These are phyloP conservation scores for Obba rivulosa DNA, from an alignment of 768 basidiomycete species.

Conservation along the genomic window DNA sequence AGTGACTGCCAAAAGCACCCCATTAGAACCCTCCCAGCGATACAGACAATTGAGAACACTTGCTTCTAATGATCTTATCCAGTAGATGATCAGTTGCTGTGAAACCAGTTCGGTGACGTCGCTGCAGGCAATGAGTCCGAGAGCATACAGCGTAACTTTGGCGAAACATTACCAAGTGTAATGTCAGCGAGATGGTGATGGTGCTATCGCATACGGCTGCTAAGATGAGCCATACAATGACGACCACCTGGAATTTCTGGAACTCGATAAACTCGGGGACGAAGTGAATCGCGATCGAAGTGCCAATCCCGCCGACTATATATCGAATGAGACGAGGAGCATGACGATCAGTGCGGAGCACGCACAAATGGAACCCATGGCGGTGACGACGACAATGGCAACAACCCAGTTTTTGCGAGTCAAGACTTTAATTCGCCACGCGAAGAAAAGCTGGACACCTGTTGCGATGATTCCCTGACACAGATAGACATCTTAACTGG, in stretches of 20 bases:
- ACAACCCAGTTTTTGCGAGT: slow-evolving; percentile 12
- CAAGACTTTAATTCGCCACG: slow-evolving; percentile 19
- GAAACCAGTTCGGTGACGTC: slow-evolving; percentile 10
- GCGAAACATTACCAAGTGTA: not conserved
- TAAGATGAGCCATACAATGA: not conserved
- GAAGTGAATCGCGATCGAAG: not conserved
- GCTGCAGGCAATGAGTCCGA: slow-evolving; percentile 5
- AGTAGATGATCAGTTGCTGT: slow-evolving; percentile 10
- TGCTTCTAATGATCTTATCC: slow-evolving; percentile 15
- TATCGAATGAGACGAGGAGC: not conserved
- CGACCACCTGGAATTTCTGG: not conserved
- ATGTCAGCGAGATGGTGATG: not conserved
- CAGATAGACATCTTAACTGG: not conserved
- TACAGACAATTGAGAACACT: not conserved
- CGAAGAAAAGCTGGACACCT: slow-evolving; percentile 19
- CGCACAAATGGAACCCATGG: slow-evolving; percentile 12
- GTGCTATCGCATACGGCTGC: not conserved
- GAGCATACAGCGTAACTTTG: not conserved
- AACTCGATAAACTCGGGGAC: not conserved
- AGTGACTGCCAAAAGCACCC: slow-evolving; percentile 26
- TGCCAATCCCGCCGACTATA: slow-evolving; percentile 10
- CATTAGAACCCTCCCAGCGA: not conserved
- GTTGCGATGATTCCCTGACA: slow-evolving; percentile 18
- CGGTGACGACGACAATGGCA: slow-evolving; percentile 5
- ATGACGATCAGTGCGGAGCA: not conserved